A percentile compares a stretch with the other conserved stretches of the same genome.
phyloP scores from a whole-genome alignment of 805 yeast genomes.

The Kazachstania martiniae region DNA sequence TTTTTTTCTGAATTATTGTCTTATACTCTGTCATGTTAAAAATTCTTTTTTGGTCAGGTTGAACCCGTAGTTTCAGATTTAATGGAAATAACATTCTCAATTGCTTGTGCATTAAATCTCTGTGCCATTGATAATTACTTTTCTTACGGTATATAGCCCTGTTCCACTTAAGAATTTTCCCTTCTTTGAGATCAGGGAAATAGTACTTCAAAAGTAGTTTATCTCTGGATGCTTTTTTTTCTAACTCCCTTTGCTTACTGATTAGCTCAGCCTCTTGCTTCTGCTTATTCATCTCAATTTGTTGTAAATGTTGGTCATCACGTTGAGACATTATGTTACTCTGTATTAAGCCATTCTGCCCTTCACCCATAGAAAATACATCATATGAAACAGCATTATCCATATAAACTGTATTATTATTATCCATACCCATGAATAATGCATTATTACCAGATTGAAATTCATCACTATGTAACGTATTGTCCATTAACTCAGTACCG shows the following conservation, averaged over 20 bases:
- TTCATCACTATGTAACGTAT: conserved; percentile 5
- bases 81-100: conserved; percentile 37
- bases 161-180: conserved; percentile 44
- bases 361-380: conserved; percentile 9
- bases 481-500: conserved; percentile 2
- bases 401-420: conserved; percentile 8
- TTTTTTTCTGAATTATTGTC: conserved; percentile 2
- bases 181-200: conserved; percentile 43
- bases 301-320: background rate
- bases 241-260: conserved; percentile 4
- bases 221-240: conserved; percentile 23
- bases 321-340: background rate
- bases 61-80: conserved; percentile 41
- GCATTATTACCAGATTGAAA: conserved; percentile 23
- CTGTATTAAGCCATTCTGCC: background rate
- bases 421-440: conserved; percentile 24
- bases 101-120: conserved; percentile 1
- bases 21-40: conserved; percentile 26
- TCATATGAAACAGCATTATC: conserved; percentile 14
- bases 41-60: conserved; percentile 38
- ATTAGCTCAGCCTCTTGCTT: background rate
- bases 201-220: conserved; percentile 33
- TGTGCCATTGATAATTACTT: conserved; percentile 37
- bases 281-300: conserved; percentile 3
- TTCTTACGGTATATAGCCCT: conserved; percentile 41